Evolutionary conservation across 371 early-diverging fungal species (phyloP).

Genomic region (Funneliformis caledonium): DNA sequence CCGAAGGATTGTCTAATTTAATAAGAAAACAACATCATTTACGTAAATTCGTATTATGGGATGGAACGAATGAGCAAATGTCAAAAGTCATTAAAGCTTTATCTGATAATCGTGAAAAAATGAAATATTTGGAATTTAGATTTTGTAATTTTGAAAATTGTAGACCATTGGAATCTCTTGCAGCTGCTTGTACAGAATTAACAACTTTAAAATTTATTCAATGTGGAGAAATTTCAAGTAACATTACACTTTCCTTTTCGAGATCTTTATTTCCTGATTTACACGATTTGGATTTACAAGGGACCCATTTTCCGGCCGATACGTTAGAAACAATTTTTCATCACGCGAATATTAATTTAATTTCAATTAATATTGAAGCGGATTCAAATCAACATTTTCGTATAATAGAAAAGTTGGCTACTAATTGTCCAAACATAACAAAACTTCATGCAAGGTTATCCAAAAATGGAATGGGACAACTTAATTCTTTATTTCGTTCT

Average conservation of each 20-base stretch:
- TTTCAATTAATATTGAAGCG: slow-evolving; percentile 5
- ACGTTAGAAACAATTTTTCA: slow-evolving; percentile 8
- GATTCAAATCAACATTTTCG: not conserved
- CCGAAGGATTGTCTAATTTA: slow-evolving; percentile 13
- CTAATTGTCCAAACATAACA: not conserved
- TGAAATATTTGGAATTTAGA: slow-evolving; percentile 27
- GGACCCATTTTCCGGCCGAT: not conserved
- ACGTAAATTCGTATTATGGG: slow-evolving; percentile 13
- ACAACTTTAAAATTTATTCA: slow-evolving; percentile 14
- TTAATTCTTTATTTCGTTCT: slow-evolving; percentile 13
- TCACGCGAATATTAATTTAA: slow-evolving; percentile 5
- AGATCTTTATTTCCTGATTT: not conserved
- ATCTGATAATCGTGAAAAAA: not conserved
- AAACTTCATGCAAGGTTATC: not conserved
- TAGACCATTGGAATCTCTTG: not conserved
- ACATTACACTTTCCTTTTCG: not conserved
- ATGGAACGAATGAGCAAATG: slow-evolving; percentile 9
- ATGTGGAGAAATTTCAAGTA: slow-evolving; percentile 14
- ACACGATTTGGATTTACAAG: slow-evolving; percentile 6
- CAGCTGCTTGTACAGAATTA: not conserved
- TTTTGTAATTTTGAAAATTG: slow-evolving; percentile 12
- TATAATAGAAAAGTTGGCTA: slow-evolving; percentile 3
- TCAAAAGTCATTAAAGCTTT: not conserved
- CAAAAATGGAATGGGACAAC: not conserved
- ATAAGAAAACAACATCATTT: slow-evolving; percentile 7